These are phyloP conservation scores for Lecanicillium sp. DNA, from an alignment of 2,329 filamentous ascomycete species.

Conservation along the genomic window DNA sequence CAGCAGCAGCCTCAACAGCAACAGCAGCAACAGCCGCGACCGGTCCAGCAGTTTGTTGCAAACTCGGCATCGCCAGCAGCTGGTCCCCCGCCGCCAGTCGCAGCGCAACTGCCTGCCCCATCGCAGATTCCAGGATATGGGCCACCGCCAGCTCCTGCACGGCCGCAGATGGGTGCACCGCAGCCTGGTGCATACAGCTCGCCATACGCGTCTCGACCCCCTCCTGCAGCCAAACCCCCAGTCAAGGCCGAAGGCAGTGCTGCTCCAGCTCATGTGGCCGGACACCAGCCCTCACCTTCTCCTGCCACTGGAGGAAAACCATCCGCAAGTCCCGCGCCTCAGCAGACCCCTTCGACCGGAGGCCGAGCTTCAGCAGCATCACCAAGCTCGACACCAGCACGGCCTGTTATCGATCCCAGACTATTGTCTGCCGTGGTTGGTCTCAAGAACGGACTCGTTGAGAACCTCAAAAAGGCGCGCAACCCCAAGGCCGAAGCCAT, in stretches of 20 bases:
- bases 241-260: conserved; percentile 7
- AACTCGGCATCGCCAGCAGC: conserved; percentile 1
- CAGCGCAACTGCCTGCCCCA: conserved; percentile 22
- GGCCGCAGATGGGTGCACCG: conserved; percentile 21
- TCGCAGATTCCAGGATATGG: conserved; percentile 26
- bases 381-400: conserved; percentile 16
- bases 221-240: conserved; percentile 6
- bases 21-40: conserved; percentile 12
- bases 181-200: conserved; percentile 28
- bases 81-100: not conserved
- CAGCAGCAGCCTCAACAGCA: conserved; percentile 1
- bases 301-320: conserved; percentile 2
- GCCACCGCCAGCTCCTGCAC: conserved; percentile 27
- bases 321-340: conserved; percentile 4
- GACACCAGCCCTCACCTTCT: conserved; percentile 6
- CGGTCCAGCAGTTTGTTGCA: conserved; percentile 7
- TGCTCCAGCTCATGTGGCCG: conserved; percentile 6
- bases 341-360: conserved; percentile 11
- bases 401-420: conserved; percentile 35
- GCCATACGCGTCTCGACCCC: conserved; percentile 27
- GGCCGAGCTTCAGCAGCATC: conserved; percentile 19
- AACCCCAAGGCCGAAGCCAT: conserved; percentile 37
- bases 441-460: conserved; percentile 39
- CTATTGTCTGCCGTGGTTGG: conserved; percentile 33
- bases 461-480: conserved; percentile 35